Evolutionary conservation across 2,329 filamentous ascomycete genomes (phyloP).

Genomic region (Monosporascus sp.): DNA sequence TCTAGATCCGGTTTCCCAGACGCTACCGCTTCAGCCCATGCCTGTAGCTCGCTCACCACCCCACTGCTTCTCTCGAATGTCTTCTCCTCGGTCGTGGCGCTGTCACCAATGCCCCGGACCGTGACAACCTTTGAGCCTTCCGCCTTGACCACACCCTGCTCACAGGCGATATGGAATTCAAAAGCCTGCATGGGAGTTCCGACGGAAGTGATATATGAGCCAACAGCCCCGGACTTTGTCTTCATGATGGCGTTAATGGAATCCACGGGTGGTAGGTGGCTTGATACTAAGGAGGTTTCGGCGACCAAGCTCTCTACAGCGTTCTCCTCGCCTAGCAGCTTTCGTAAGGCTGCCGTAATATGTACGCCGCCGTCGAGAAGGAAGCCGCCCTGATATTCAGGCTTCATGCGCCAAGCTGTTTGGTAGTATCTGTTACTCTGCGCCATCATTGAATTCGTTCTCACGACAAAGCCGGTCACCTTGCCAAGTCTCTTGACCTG

Average conservation of each 20-base stretch:
- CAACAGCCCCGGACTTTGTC: conserved; percentile 48
- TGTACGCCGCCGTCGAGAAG: conserved; percentile 73
- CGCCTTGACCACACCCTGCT: conserved; percentile 48
- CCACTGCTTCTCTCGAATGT: conserved; percentile 47
- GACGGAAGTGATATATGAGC: conserved; percentile 52
- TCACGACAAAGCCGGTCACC: conserved; percentile 46
- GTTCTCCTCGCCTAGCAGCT: conserved; percentile 47
- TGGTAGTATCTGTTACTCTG: conserved; percentile 41
- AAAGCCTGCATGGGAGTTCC: conserved; percentile 49
- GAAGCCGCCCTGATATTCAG: conserved; percentile 70
- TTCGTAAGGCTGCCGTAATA: conserved; percentile 57
- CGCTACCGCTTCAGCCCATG: conserved; percentile 51
- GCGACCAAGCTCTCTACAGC: conserved; percentile 45
- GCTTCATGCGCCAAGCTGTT: conserved; percentile 60
- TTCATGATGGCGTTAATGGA: conserved; percentile 56
- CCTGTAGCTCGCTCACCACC: conserved; percentile 55
- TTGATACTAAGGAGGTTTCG: conserved; percentile 48
- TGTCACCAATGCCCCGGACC: conserved; percentile 27
- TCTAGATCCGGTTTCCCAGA: conserved; percentile 42
- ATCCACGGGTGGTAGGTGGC: conserved; percentile 60
- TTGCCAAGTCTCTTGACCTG: conserved; percentile 48
- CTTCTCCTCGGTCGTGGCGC: conserved; percentile 35
- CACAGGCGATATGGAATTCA: conserved; percentile 53
- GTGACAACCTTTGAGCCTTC: conserved; percentile 40
- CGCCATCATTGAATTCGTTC: conserved; percentile 30